Base-by-base conservation (phyloP, 225 moss, liverwort and hornwort genomes). In the Marchantia paleacea region DNA sequence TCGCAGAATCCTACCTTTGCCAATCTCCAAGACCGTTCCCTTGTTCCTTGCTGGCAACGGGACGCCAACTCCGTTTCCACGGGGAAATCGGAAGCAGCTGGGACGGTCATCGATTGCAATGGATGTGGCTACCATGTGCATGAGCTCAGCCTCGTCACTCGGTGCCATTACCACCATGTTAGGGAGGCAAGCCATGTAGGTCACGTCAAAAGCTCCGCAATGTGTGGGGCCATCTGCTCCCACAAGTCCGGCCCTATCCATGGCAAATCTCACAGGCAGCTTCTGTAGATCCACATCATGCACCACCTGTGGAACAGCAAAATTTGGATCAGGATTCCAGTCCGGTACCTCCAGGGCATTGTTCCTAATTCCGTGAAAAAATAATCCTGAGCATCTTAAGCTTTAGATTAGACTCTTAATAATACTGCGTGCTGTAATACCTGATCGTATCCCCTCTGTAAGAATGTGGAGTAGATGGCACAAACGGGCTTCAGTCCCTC, bases 101-200 rank as follows among this genome's bases (percentile, higher is more conserved):
- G 87, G 87, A 7, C 87, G 82, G 58, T 87, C 87, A 31, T 87
- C 82, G 19, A 87, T 87, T 1, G 39, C 54, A 30, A 82, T 82
- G 48, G 87, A 80, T 69, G 87, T 87, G 26, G 87, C 87, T n/a
- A 87, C 87, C 85, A 85, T 85, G 74, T 87, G 54, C 72, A 87
- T 82, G 15, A 87, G 82, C 80, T 87, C 87, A 19, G 87, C 84
- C 81, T 87, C 87, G 60, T 87, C 82, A 47, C 84, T 70, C n/a
- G 87, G 87, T 24, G 87, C 87, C 87, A 87, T 87, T 12, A 87
- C 87, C 65, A 87, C 73, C 82, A 87, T 87, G 77, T 85, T 87
- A 8, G 87, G 87, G 20, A 87, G 82, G 69, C 87, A 87, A 50
- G 87, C 87, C 84, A 87, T 84, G 78, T 84, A 87, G 22, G 87